phyloP scores from a whole-genome alignment of 805 yeast genomes.

The Kodamaea leandrae region DNA sequence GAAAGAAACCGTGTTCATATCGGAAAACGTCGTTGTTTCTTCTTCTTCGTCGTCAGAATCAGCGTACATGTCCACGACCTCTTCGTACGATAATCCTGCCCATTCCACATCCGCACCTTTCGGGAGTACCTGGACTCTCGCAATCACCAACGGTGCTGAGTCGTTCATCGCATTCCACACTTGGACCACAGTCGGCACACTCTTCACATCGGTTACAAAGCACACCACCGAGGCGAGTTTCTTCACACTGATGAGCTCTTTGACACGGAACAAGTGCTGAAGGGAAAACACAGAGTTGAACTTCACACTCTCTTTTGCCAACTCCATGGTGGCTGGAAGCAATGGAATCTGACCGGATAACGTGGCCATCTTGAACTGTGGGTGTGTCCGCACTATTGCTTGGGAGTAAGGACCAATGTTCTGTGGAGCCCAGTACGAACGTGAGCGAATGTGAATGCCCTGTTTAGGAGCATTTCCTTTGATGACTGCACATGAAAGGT shows the following conservation, averaged over 20 bases:
- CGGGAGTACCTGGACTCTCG: constrained; percentile 59
- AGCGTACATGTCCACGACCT: constrained; percentile 34
- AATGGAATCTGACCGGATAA: constrained; percentile 93
- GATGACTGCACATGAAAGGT: constrained; percentile 60
- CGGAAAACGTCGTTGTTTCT: not conserved
- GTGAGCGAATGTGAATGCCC: constrained; percentile 88
- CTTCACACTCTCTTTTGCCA: constrained; percentile 21
- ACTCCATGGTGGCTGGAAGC: constrained; percentile 65
- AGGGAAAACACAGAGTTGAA: constrained; percentile 55
- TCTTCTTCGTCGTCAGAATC: constrained; percentile 43
- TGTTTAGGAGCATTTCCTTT: constrained; percentile 34
- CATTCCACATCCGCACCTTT: constrained; percentile 67
- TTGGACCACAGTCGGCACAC: constrained; percentile 29
- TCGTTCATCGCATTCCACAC: constrained; percentile 42
- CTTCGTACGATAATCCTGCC: constrained; percentile 60
- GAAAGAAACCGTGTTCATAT: not conserved
- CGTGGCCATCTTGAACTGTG: constrained; percentile 46
- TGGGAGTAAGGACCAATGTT: constrained; percentile 98
- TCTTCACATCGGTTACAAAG: constrained; percentile 41
- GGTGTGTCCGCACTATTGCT: constrained; percentile 42
- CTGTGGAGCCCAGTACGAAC: constrained; percentile 98
- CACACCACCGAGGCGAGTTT: constrained; percentile 52
- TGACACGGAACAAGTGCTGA: constrained; percentile 71
- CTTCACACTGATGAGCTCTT: constrained; percentile 48
- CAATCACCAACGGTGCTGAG: constrained; percentile 42